Evolutionary conservation across 2,329 filamentous ascomycete genomes (phyloP).

Genomic region (Xylaria sp.): DNA sequence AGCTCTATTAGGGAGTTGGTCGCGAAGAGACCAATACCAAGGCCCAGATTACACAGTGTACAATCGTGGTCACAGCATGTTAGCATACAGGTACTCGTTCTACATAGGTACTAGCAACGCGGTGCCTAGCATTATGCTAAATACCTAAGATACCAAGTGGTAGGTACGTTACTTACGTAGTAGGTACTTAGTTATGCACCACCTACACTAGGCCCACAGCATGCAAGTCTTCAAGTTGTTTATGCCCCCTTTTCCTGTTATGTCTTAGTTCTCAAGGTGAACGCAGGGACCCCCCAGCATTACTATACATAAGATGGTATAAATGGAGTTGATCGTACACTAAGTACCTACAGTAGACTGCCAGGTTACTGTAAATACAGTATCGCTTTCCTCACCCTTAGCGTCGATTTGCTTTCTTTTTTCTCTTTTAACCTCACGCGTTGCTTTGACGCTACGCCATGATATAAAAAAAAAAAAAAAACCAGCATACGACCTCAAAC

Average conservation of each 20-base stretch:
- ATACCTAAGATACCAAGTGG: neutral
- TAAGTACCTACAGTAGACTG: neutral
- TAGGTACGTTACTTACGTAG: neutral
- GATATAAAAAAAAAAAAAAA: neutral
- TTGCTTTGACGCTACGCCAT: neutral
- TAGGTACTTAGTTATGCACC: neutral
- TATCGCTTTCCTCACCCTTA: neutral
- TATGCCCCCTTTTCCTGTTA: neutral
- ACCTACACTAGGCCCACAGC: neutral
- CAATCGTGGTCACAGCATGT: neutral
- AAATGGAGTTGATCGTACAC: neutral
- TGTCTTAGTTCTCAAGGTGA: neutral
- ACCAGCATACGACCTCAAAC: too few species aligned
- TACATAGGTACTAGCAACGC: neutral
- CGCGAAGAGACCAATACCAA: neutral
- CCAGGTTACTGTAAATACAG: neutral
- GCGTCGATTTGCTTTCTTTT: neutral
- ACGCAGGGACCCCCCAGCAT: neutral
- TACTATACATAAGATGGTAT: neutral
- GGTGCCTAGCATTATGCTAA: too few species aligned
- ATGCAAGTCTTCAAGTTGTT: neutral
- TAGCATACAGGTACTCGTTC: neutral
- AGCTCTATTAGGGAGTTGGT: neutral
- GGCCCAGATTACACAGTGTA: constrained; percentile 26
- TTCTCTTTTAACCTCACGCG: neutral